Evolutionary conservation across 2,329 filamentous ascomycete species (phyloP).

Genomic region (Epicoccum sorghinum): DNA sequence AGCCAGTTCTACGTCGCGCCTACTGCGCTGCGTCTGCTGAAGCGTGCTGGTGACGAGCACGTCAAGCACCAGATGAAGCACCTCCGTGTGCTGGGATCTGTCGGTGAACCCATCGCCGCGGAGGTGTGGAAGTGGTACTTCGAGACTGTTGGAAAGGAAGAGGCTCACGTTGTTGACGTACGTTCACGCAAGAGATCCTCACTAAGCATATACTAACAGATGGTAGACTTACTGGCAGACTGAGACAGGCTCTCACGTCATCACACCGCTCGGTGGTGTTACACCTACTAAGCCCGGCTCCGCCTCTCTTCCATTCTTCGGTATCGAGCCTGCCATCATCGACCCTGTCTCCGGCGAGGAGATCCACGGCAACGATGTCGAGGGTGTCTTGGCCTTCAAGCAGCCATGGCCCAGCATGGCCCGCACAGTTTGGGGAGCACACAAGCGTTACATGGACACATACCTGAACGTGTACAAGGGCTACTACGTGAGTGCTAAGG

Average conservation of each 20-base stretch:
- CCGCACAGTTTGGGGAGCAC: conserved; percentile 94
- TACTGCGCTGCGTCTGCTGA: conserved; percentile 88
- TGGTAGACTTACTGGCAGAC: conserved; percentile 98
- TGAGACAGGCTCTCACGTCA: conserved; percentile 95
- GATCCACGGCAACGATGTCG: conserved; percentile 92
- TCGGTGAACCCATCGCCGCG: conserved; percentile 95
- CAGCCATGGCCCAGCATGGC: conserved; percentile 99
- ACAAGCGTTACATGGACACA: conserved; percentile 98
- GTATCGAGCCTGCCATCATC: conserved; percentile 96
- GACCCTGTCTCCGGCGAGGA: conserved; percentile 95
- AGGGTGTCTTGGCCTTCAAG: conserved; percentile 96
- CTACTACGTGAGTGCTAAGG: conserved; percentile 77
- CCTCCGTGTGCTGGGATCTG: conserved; percentile 87
- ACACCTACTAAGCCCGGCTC: conserved; percentile 97
- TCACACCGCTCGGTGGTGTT: conserved; percentile 88
- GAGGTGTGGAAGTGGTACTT: conserved; percentile 99
- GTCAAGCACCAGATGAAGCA: conserved; percentile 89
- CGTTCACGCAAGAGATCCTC: conserved; percentile 51
- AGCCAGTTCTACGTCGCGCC: conserved; percentile 99
- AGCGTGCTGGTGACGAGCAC: conserved; percentile 92
- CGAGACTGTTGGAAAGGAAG: conserved; percentile 89
- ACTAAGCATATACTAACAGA: conserved; percentile 22
- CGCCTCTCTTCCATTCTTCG: conserved; percentile 96
- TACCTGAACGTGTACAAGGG: conserved; percentile 98
- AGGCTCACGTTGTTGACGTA: conserved; percentile 93